phyloP scores from a whole-genome alignment of 352 stramenopile species.

The Pythium phragmitis region DNA sequence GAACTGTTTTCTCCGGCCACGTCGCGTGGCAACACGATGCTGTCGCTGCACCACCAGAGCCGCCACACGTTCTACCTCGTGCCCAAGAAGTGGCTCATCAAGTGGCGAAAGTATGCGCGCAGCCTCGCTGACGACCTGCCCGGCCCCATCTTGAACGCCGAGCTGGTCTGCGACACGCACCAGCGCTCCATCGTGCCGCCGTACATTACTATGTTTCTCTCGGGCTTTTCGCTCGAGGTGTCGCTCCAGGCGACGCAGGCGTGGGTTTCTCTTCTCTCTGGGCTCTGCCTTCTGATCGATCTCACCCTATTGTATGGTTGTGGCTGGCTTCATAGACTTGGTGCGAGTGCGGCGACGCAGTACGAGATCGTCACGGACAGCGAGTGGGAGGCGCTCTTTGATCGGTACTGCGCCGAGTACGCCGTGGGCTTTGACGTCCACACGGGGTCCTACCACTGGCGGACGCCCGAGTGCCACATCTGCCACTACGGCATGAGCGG shows the following conservation, averaged over 20 bases:
- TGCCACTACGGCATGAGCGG: slow-evolving; percentile 76
- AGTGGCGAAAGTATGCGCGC: slow-evolving; percentile 76
- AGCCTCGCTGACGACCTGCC: slow-evolving; percentile 55
- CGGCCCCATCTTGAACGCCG: slow-evolving; percentile 75
- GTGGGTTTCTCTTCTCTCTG: slow-evolving; percentile 19
- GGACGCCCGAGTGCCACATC: slow-evolving; percentile 71
- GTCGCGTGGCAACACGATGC: slow-evolving; percentile 44
- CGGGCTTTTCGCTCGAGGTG: slow-evolving; percentile 74
- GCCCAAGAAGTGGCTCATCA: slow-evolving; percentile 82
- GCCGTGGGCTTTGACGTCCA: slow-evolving; percentile 79
- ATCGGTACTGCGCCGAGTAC: slow-evolving; percentile 79
- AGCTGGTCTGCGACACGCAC: slow-evolving; percentile 80
- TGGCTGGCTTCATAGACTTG: slow-evolving; percentile 33
- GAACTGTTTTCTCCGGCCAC: slow-evolving; percentile 70
- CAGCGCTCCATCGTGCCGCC: slow-evolving; percentile 75
- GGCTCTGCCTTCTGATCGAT: too few relatives aligned
- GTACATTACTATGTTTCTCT: slow-evolving; percentile 88
- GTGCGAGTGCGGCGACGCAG: slow-evolving; percentile 51
- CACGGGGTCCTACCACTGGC: slow-evolving; percentile 82
- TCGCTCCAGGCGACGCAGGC: slow-evolving; percentile 72
- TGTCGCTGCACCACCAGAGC: slow-evolving; percentile 39
- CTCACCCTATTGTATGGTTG: too few relatives aligned
- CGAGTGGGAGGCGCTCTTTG: slow-evolving; percentile 83
- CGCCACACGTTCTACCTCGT: slow-evolving; percentile 79
- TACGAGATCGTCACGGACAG: slow-evolving; percentile 85